Base-by-base conservation (phyloP, 805 yeast genomes). In the Metschnikowia arizonensis region DNA sequence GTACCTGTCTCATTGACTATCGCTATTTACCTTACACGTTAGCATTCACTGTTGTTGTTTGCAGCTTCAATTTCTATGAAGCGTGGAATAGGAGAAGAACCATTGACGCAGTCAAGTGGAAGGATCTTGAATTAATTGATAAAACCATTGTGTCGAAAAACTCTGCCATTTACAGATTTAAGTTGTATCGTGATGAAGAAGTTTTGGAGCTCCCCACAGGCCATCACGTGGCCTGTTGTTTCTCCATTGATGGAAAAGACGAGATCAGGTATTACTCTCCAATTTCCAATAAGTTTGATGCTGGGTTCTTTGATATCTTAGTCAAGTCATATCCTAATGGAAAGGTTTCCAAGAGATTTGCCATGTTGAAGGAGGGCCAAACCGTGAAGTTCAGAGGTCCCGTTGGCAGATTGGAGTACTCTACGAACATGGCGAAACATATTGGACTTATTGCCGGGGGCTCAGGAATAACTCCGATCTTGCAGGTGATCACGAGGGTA, bases 401-500 rank as follows among this genome's bases (percentile, higher is more conserved):
- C 14, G 85, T 85, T 40, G 93, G 95, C 12, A 75, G 82, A 60
- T 79, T 86, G 64, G 63, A 78, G 28, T 83, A 83, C 60, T 47
- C 58, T 33, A 54, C 74, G 21, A 83, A 83, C 59, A 76, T 79
- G 69, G 83, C 81, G 33, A 76, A 76, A 49, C 78, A 81, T 48
- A 72, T 86, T 46, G 81, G 82, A 15, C 73, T 86, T 68, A 72
- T 86, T 54, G 91, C 90, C 6, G 95, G 93, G 54, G 95, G 95
- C 15, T 80, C 91, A 0, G 95, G 97, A 42, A 83, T 90, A 51
- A 88, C 97, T 7, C 97, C 97, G 31, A 82, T 88, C 66, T 74
- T 85, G 58, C 95, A 89, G 66, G 84, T 90, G 12, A 71, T 86
- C 42, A 81, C 85, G 49, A 77, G 77, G 48, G 73, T 85, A 41